Conservation (phyloP, 306 rosid species). For the Senna tora region DNA sequence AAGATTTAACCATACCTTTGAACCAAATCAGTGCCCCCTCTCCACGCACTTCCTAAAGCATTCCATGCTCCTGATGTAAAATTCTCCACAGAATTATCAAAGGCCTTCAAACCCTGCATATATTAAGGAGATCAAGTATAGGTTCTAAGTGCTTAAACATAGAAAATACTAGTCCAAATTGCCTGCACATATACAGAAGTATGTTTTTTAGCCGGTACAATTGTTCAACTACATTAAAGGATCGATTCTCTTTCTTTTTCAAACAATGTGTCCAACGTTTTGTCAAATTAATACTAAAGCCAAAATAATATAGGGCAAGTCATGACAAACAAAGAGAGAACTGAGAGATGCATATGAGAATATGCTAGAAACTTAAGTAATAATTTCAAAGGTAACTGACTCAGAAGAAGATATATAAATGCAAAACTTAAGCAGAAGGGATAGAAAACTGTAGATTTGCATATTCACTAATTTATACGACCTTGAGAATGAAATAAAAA, state of each 20-base stretch:
- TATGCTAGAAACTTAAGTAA: constrained; percentile 7
- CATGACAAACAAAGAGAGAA: constrained; percentile 18
- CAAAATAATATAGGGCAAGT: not conserved
- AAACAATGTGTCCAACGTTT: constrained; percentile 10
- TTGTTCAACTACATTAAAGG: constrained; percentile 8
- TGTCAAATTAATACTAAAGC: constrained; percentile 11
- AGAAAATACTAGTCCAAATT: constrained; percentile 3
- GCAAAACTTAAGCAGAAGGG: constrained; percentile 11
- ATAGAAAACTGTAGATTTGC: constrained; percentile 8
- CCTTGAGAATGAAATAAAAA: constrained; percentile 23
- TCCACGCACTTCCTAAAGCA: constrained; percentile 87
- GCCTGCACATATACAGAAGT: constrained; percentile 23
- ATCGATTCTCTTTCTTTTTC: not conserved
- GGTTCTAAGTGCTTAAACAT: constrained; percentile 21
- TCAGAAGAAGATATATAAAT: constrained; percentile 13
- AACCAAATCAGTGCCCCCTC: constrained; percentile 76
- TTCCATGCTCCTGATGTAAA: constrained; percentile 97
- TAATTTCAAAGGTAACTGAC: constrained; percentile 19
- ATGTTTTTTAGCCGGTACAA: not conserved
- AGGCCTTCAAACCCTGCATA: constrained; percentile 76
- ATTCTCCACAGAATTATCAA: constrained; percentile 91
- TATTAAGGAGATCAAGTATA: constrained; percentile 26
- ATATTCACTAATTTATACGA: constrained; percentile 13
- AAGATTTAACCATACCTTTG: constrained; percentile 61
- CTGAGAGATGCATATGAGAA: not conserved